A percentile compares a stretch with the other conserved stretches of the same genome.
phyloP scores from a whole-genome alignment of 805 yeast genomes.

The Isabelozyma heimii region DNA sequence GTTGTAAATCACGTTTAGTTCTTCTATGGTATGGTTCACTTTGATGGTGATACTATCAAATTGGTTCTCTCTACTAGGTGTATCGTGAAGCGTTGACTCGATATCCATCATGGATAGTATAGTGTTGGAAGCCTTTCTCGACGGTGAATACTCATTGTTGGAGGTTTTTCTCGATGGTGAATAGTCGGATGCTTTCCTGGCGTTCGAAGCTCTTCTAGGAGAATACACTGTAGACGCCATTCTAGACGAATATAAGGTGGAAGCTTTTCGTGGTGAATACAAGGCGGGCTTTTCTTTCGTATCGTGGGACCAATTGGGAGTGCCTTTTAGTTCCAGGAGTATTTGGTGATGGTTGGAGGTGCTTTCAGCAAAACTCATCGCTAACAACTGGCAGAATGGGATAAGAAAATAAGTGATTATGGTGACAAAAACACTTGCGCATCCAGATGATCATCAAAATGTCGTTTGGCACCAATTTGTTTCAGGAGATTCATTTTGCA shows the following conservation, averaged over 20 bases:
- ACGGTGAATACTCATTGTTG: background rate
- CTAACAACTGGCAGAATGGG: background rate
- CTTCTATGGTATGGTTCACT: constrained; percentile 35
- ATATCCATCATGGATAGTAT: background rate
- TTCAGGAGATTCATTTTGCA: background rate
- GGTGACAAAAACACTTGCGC: background rate
- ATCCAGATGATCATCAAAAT: background rate
- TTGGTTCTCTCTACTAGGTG: constrained; percentile 8
- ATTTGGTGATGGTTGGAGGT: constrained; percentile 4
- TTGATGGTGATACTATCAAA: constrained; percentile 31
- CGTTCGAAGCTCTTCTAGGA: background rate
- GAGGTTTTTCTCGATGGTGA: background rate
- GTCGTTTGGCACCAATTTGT: background rate
- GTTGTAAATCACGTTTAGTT: constrained; percentile 46
- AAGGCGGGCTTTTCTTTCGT: no score
- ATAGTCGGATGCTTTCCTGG: background rate
- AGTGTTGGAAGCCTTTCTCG: background rate
- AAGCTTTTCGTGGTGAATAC: no score
- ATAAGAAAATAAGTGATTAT: background rate
- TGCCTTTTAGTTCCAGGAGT: background rate
- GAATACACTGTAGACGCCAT: background rate
- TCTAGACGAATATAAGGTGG: no score
- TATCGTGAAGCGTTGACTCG: background rate
- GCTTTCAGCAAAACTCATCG: constrained; percentile 10
- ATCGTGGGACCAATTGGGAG: background rate